phyloP scores from a whole-genome alignment of 2,329 filamentous ascomycete genomes.

The Colletotrichum viniferum region DNA sequence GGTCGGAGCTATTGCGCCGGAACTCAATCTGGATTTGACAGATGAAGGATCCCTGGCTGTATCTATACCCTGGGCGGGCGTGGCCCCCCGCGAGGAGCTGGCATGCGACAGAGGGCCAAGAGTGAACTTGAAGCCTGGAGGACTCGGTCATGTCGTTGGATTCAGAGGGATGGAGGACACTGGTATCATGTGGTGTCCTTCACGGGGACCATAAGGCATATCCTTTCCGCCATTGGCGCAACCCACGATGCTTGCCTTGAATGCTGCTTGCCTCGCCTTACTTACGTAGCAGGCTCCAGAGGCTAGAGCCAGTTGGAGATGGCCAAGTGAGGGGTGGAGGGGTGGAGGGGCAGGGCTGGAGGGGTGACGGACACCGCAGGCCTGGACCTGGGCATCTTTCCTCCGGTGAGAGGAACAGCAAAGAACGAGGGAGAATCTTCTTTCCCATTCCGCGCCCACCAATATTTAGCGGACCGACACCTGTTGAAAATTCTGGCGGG shows the following conservation, averaged over 20 bases:
- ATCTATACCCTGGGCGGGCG: not conserved
- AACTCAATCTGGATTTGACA: conserved; percentile 2
- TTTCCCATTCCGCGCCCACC: conserved; percentile 22
- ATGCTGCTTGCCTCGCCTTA: not conserved
- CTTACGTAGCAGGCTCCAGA: conserved; percentile 7
- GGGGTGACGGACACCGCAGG: not conserved
- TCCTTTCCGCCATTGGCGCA: not conserved
- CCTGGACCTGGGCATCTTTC: not conserved
- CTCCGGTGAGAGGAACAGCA: not conserved
- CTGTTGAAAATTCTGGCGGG: not conserved
- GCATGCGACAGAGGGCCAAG: not conserved
- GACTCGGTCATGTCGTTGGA: not conserved
- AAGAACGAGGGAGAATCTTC: conserved; percentile 24
- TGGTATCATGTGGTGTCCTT: not conserved
- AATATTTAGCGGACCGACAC: conserved; percentile 9
- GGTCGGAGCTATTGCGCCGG: conserved; percentile 9
- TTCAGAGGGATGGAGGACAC: not conserved
- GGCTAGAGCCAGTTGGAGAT: conserved; percentile 1
- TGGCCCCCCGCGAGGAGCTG: not conserved
- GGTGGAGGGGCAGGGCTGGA: conserved; percentile 10
- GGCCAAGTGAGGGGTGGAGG: conserved; percentile 13
- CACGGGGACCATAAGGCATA: not conserved
- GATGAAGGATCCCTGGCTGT: not conserved
- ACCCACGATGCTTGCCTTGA: not conserved
- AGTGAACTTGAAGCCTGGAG: not conserved